Evolutionary conservation across 768 basidiomycete species (phyloP).

Genomic region (Rossbeevera mucosa): DNA sequence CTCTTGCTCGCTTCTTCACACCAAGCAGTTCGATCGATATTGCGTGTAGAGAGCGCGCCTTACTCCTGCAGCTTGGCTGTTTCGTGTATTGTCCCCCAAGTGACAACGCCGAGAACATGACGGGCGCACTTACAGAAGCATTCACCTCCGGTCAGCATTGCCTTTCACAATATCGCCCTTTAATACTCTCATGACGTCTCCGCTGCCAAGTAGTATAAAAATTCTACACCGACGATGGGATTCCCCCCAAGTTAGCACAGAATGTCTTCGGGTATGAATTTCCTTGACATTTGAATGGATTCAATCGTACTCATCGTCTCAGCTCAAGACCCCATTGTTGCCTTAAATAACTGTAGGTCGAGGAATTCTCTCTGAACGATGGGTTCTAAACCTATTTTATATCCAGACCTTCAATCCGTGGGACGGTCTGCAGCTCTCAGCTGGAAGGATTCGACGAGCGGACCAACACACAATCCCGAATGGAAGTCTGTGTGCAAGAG

Average conservation of each 20-base stretch:
- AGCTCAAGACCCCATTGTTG: slow-evolving; percentile 29
- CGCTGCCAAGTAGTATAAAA: slow-evolving; percentile 26
- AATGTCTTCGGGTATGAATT: slow-evolving; percentile 22
- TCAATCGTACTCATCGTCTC: slow-evolving; percentile 13
- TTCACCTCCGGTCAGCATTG: slow-evolving; percentile 28
- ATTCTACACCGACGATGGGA: slow-evolving; percentile 15
- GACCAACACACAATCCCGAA: slow-evolving; percentile 40
- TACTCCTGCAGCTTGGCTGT: slow-evolving; percentile 28
- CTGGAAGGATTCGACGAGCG: slow-evolving; percentile 48
- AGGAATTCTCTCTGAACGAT: neutral
- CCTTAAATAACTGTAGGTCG: slow-evolving; percentile 40
- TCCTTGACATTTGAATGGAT: neutral
- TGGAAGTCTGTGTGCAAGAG: slow-evolving; percentile 64
- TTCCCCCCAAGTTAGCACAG: slow-evolving; percentile 9
- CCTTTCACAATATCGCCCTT: slow-evolving; percentile 25
- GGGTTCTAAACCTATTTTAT: neutral
- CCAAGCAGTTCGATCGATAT: slow-evolving; percentile 32
- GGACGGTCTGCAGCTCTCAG: slow-evolving; percentile 42
- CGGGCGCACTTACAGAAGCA: slow-evolving; percentile 19
- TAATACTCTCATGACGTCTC: slow-evolving; percentile 18
- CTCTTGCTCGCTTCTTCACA: slow-evolving; percentile 30
- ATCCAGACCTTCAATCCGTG: slow-evolving; percentile 51
- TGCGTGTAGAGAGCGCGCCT: slow-evolving; percentile 30
- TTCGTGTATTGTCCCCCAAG: slow-evolving; percentile 26
- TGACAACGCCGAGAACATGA: slow-evolving; percentile 29